Percentiles rank a stretch among this genome's conserved stretches.
phyloP scores from a whole-genome alignment of 352 stramenopile species.

The Phytophthora hibernalis region DNA sequence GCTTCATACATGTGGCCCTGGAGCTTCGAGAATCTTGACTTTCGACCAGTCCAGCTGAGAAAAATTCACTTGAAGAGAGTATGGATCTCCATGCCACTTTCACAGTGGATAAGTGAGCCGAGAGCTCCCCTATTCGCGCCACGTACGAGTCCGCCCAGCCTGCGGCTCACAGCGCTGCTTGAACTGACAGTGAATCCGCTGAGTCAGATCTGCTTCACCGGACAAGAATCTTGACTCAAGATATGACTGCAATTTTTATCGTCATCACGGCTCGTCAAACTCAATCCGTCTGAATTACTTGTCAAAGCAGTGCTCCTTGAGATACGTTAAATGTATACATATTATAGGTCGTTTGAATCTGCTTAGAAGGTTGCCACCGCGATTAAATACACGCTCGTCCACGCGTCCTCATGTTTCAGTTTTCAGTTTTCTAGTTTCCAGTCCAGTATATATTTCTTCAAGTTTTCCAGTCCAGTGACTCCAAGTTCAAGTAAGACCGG shows the following conservation, averaged over 20 bases:
- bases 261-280: not conserved
- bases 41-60: slow-evolving; percentile 27
- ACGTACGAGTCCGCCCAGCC: slow-evolving; percentile 17
- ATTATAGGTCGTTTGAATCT: too few species aligned
- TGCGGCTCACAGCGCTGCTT: not conserved
- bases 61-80: slow-evolving; percentile 43
- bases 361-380: too few species aligned
- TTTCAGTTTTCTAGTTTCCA: slow-evolving; percentile 12
- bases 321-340: too few species aligned
- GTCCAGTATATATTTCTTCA: not conserved
- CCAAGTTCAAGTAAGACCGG: slow-evolving; percentile 17
- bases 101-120: too few species aligned
- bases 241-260: not conserved
- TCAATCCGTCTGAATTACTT: too few species aligned
- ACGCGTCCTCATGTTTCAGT: too few species aligned
- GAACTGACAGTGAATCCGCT: slow-evolving; percentile 4
- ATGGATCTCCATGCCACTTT: slow-evolving; percentile 6
- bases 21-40: slow-evolving; percentile 22
- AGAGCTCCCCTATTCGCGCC: slow-evolving; percentile 37
- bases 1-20: not conserved
- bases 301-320: too few species aligned
- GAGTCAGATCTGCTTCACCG: slow-evolving; percentile 16
- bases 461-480: slow-evolving; percentile 15
- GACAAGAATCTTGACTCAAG: slow-evolving; percentile 3
- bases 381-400: too few species aligned